Evolutionary conservation across 192 early-diverging fungal genomes (phyloP), one percentile per base, ranked within the genome.

Genomic region (Coemansia reversa): DNA sequence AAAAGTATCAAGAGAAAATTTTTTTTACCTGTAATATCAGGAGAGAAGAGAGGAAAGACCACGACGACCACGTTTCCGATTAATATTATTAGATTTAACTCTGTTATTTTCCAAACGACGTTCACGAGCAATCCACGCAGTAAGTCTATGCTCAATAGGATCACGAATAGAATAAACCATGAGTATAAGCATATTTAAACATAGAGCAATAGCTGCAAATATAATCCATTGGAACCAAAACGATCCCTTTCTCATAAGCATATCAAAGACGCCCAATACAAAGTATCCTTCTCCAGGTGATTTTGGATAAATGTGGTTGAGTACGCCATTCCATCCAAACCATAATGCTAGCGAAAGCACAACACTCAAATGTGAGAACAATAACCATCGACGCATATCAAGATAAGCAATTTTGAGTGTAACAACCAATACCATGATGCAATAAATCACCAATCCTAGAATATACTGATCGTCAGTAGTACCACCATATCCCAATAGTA

Each of bases 341-440:
- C 88, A 89, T 20, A 83, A 70, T 7, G 77, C 33, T 25, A 90
- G 59, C 6, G 85, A 81, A 33, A 85, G 29, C 3, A 85, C 48
- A 5, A 87, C 85, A 33, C 84, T 85, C 50, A 84, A 9, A 54
- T 89, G 88, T 27, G 89, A 82, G 11, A 88, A 71, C 23, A 83
- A 56, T 18, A 85, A 80, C 83, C 86, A 86, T 33, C 86, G 84
- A 53, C 87, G 89, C 32, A 83, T 84, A 63, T 90, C 89, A 16
- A 90, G 54, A 30, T 89, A 90, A 5, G 87, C 85, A 47, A 90
- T 84, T 72, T 90, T 89, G 58, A 89, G 60, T 1, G 89, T 90
- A 1, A 89, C 89, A 2, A 88, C 75, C 30, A 90, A 55, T 3
- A 90, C 84, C 72, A 87, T 82, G 32, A 82, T 83, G 22, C 84